Percentiles rank a stretch among this genome's conserved stretches.
These are phyloP conservation scores for Malbranchea cinnamomea DNA, from an alignment of 2,329 filamentous ascomycete genomes.

Conservation along the genomic window DNA sequence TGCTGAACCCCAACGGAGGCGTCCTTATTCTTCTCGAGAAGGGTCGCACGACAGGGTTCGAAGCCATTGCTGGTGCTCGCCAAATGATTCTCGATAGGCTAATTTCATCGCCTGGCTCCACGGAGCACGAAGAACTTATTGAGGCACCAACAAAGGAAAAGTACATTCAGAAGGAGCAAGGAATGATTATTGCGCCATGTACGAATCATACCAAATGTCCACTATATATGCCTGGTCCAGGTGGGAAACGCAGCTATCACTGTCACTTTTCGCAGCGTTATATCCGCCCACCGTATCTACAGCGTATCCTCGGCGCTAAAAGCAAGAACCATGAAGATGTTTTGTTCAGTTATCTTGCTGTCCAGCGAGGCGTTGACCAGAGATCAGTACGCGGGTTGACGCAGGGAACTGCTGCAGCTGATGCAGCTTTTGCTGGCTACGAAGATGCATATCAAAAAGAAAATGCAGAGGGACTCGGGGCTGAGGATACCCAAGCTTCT, in stretches of 20 bases:
- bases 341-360: constrained; percentile 74
- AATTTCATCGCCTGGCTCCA: constrained; percentile 45
- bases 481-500: constrained; percentile 4
- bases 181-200: constrained; percentile 53
- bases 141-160: constrained; percentile 16
- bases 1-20: constrained; percentile 71
- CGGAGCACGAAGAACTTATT: constrained; percentile 24
- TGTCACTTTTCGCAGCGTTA: constrained; percentile 87
- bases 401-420: constrained; percentile 44
- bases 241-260: constrained; percentile 66
- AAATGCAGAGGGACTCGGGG: constrained; percentile 3
- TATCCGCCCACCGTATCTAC: constrained; percentile 67
- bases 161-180: constrained; percentile 36
- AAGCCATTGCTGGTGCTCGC: constrained; percentile 74
- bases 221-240: constrained; percentile 67
- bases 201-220: constrained; percentile 81
- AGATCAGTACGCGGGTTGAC: constrained; percentile 27
- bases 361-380: constrained; percentile 59
- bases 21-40: constrained; percentile 82
- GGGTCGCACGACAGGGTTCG: constrained; percentile 79
- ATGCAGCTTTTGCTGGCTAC: constrained; percentile 58
- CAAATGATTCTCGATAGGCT: constrained; percentile 62
- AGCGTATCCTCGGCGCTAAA: constrained; percentile 51
- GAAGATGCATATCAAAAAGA: constrained; percentile 30
- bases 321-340: constrained; percentile 79